phyloP scores from a whole-genome alignment of 2,329 filamentous ascomycete species.

The Aureobasidium sp. region DNA sequence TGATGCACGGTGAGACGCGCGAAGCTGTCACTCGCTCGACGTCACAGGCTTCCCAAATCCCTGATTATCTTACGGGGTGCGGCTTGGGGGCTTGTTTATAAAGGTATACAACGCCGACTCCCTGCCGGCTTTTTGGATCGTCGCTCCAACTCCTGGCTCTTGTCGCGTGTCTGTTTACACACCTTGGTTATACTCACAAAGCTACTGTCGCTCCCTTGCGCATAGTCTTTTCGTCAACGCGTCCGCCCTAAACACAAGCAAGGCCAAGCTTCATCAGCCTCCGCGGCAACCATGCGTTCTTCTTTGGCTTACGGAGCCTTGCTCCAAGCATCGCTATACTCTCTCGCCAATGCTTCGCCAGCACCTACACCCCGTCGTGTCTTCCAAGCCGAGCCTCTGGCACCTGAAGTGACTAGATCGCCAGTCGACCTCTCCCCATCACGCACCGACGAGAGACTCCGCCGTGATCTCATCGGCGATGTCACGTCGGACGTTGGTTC shows the following conservation, averaged over 20 bases:
- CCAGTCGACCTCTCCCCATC: conserved; percentile 35
- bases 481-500: conserved; percentile 36
- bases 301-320: conserved; percentile 11
- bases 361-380: conserved; percentile 14
- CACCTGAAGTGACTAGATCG: conserved; percentile 43
- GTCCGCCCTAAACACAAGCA: not conserved
- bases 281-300: conserved; percentile 7
- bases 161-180: not conserved
- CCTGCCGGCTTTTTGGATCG: not conserved
- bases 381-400: conserved; percentile 20
- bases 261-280: conserved; percentile 4
- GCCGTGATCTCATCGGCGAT: conserved; percentile 45
- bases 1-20: not conserved
- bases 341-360: conserved; percentile 22
- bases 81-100: not conserved
- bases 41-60: not conserved
- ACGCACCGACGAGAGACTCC: conserved; percentile 33
- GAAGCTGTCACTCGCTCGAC: not conserved
- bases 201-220: not conserved
- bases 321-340: conserved; percentile 12
- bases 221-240: not conserved
- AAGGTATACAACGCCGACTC: not conserved
- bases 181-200: not conserved
- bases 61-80: not conserved
- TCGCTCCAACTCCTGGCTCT: not conserved